A percentile compares a stretch with the other conserved stretches of the same genome.
Conservation (phyloP, 2,329 filamentous ascomycete genomes). For the Neofusicoccum umdonicola region DNA sequence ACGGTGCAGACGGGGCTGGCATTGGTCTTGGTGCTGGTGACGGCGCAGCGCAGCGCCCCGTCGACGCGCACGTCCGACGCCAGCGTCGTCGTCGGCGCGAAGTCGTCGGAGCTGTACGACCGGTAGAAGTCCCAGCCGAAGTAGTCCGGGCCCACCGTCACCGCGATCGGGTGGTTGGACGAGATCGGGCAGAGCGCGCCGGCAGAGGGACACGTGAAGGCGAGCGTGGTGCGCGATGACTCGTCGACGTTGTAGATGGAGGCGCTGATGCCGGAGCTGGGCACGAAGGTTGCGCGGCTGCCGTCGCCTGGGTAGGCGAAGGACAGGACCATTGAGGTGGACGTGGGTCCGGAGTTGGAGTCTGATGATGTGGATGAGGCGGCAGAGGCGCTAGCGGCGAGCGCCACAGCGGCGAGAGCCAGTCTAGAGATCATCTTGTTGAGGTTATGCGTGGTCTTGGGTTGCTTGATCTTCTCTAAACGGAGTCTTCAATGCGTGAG, state of each 20-base stretch:
- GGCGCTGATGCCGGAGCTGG: not conserved
- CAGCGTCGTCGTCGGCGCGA: not conserved
- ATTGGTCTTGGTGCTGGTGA: not conserved
- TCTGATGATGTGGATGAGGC: no score
- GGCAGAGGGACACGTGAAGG: not conserved
- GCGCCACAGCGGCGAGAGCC: no score
- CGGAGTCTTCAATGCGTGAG: no score
- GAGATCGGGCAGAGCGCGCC: not conserved
- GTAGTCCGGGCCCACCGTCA: not conserved
- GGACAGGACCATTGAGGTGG: not conserved
- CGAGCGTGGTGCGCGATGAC: not conserved
- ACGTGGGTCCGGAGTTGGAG: not conserved
- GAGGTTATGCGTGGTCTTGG: no score
- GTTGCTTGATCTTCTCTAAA: no score
- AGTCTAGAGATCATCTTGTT: no score
- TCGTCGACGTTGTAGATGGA: not conserved
- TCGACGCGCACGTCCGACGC: not conserved
- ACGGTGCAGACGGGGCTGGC: not conserved
- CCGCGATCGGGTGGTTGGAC: not conserved
- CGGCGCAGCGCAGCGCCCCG: not conserved
- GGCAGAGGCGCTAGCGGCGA: no score
- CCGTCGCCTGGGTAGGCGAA: not conserved
- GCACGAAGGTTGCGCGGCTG: not conserved
- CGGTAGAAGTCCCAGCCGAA: not conserved
- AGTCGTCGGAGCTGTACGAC: not conserved